phyloP scores from a whole-genome alignment of 2,329 filamentous ascomycete species.

The Neocatenulostroma microsporum region DNA sequence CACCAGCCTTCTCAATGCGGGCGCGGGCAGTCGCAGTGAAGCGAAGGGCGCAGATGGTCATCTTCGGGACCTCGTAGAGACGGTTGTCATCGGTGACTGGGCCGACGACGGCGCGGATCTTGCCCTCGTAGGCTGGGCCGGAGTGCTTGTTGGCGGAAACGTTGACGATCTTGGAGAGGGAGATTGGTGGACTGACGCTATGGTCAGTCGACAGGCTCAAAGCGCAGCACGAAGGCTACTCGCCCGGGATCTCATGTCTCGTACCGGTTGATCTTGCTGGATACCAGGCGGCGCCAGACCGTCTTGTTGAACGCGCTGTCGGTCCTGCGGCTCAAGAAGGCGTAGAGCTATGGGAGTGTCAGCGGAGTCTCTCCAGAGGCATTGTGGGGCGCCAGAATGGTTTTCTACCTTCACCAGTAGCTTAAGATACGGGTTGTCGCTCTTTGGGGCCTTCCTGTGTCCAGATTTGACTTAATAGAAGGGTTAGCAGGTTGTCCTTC shows the following conservation, averaged over 20 bases:
- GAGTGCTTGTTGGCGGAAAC: conserved; percentile 46
- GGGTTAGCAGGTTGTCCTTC: no score
- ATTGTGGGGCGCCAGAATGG: no score
- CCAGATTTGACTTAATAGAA: conserved; percentile 11
- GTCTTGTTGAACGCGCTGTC: conserved; percentile 99
- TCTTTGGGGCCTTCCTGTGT: conserved; percentile 70
- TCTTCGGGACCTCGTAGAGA: conserved; percentile 80
- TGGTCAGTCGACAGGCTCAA: conserved; percentile 2
- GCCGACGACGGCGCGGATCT: conserved; percentile 90
- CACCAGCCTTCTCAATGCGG: conserved; percentile 85
- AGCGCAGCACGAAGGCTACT: no score
- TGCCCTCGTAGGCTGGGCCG: conserved; percentile 53
- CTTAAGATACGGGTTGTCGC: conserved; percentile 35
- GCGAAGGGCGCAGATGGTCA: conserved; percentile 86
- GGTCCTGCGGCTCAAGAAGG: conserved; percentile 55
- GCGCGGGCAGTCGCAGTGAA: conserved; percentile 96
- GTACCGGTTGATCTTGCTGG: conserved; percentile 15
- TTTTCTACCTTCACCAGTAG: conserved; percentile 97
- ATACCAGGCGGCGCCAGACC: conserved; percentile 80
- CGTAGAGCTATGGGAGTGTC: no score
- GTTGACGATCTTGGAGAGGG: conserved; percentile 78
- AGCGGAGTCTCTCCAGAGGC: no score
- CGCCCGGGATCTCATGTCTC: no score
- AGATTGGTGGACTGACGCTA: conserved; percentile 57
- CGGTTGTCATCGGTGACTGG: conserved; percentile 98